Percentiles rank a stretch among this genome's conserved stretches.
Evolutionary conservation across 495 filamentous ascomycete species (phyloP).

Genomic region (Xylaria castorea): DNA sequence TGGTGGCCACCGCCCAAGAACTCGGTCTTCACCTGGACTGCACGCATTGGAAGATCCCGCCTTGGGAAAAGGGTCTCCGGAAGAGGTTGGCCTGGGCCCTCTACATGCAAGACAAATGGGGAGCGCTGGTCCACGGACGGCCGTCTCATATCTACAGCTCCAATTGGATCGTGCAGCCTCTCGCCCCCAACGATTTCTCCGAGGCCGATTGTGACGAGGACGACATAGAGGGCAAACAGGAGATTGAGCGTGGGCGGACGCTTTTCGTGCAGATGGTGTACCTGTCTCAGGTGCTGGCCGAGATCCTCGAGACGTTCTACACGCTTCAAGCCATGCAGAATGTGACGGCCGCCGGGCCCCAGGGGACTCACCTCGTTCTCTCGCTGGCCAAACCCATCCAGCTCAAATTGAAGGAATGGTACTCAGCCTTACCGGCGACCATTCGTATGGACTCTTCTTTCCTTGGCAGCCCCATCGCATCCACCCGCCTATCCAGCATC

Average conservation of each 20-base stretch:
- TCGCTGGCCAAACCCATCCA: constrained; percentile 82
- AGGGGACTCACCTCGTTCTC: constrained; percentile 70
- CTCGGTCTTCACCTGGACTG: constrained; percentile 89
- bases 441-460: constrained; percentile 71
- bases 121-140: constrained; percentile 81
- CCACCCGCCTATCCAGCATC: constrained; percentile 62
- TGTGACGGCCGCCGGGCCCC: constrained; percentile 54
- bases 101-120: constrained; percentile 95
- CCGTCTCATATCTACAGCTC: constrained; percentile 81
- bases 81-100: constrained; percentile 89
- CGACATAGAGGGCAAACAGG: constrained; percentile 64
- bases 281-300: constrained; percentile 76
- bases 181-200: constrained; percentile 74
- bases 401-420: constrained; percentile 84
- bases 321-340: constrained; percentile 67
- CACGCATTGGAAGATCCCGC: constrained; percentile 84
- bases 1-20: constrained; percentile 80
- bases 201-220: constrained; percentile 64
- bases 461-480: constrained; percentile 38
- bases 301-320: constrained; percentile 82
- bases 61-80: constrained; percentile 83
- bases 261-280: constrained; percentile 77
- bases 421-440: constrained; percentile 65
- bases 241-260: constrained; percentile 71
- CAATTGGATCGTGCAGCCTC: constrained; percentile 81